A percentile compares a stretch with the other conserved stretches of the same genome.
Evolutionary conservation across 768 basidiomycete species (phyloP).

Genomic region (Myochromella boudieri): DNA sequence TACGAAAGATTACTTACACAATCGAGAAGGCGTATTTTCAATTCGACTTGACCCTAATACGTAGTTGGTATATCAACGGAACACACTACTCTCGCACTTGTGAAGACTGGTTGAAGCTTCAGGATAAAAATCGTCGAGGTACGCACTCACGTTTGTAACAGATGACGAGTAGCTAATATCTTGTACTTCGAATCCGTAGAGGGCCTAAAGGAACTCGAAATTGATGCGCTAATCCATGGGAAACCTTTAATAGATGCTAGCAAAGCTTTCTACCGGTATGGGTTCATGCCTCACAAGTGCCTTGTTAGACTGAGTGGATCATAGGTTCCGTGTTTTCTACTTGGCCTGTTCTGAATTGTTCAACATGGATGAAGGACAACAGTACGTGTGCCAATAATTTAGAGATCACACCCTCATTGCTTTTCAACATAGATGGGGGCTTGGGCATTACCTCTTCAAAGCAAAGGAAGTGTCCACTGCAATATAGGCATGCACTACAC

Average conservation of each 20-base stretch:
- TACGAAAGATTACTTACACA: background rate
- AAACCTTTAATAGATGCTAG: constrained; percentile 45
- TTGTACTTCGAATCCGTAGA: constrained; percentile 18
- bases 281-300: background rate
- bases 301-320: background rate
- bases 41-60: constrained; percentile 53
- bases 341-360: constrained; percentile 73
- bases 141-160: background rate
- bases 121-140: constrained; percentile 52
- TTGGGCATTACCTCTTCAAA: constrained; percentile 58
- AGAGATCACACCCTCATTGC: constrained; percentile 1
- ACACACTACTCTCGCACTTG: constrained; percentile 62
- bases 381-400: constrained; percentile 40
- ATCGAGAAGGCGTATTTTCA: constrained; percentile 59
- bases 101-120: constrained; percentile 63
- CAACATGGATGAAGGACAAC: constrained; percentile 56
- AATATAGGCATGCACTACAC: no score
- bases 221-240: constrained; percentile 48
- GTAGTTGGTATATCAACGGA: constrained; percentile 64
- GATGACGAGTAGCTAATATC: background rate
- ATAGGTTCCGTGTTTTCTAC: constrained; percentile 69
- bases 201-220: constrained; percentile 47
- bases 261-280: constrained; percentile 58
- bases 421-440: constrained; percentile 48
- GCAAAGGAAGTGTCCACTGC: constrained; percentile 17